phyloP scores from a whole-genome alignment of 345 rosid genomes.

The Rubroshorea leprosula region DNA sequence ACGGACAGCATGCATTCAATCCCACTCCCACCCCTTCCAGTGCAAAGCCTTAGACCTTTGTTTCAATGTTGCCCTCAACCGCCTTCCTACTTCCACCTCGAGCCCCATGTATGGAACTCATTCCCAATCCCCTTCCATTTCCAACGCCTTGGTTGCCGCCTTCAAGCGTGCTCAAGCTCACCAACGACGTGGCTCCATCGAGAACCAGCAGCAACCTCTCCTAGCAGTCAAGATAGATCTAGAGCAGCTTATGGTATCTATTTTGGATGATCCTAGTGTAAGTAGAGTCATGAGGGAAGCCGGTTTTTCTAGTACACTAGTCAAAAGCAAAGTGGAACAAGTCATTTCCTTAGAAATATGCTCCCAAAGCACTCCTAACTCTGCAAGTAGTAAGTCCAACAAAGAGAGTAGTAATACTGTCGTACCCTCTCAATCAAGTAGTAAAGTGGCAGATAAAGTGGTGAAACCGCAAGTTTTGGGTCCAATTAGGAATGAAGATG shows the following conservation, averaged over 20 bases:
- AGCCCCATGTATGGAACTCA: conserved; percentile 56
- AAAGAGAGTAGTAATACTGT: conserved; percentile 21
- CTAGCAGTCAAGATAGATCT: conserved; percentile 86
- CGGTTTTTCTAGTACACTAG: conserved; percentile 86
- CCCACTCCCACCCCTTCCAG: conserved; percentile 94
- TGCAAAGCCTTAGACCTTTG: conserved; percentile 95
- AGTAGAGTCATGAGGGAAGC: conserved; percentile 99
- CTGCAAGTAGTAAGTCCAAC: conserved; percentile 38
- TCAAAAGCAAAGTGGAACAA: conserved; percentile 78
- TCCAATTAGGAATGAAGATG: conserved; percentile 53
- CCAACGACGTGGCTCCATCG: conserved; percentile 85
- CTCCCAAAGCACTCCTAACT: conserved; percentile 34
- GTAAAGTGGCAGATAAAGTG: conserved; percentile 13
- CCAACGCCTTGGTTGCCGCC: conserved; percentile 94
- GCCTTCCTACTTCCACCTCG: conserved; percentile 77
- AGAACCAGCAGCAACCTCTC: conserved; percentile 87
- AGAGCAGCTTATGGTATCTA: conserved; percentile 85
- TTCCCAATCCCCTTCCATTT: conserved; percentile 65
- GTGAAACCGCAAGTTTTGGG: conserved; percentile 20
- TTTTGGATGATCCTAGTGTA: conserved; percentile 92
- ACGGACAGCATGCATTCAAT: conserved; percentile 80
- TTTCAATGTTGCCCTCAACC: conserved; percentile 94
- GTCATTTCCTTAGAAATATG: conserved; percentile 54
- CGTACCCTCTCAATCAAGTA: conserved; percentile 17
- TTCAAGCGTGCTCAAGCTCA: conserved; percentile 98